Evolutionary conservation across 2,329 filamentous ascomycete species (phyloP), one percentile per base, ranked within the genome.

Genomic region (Diaporthe ampelina): DNA sequence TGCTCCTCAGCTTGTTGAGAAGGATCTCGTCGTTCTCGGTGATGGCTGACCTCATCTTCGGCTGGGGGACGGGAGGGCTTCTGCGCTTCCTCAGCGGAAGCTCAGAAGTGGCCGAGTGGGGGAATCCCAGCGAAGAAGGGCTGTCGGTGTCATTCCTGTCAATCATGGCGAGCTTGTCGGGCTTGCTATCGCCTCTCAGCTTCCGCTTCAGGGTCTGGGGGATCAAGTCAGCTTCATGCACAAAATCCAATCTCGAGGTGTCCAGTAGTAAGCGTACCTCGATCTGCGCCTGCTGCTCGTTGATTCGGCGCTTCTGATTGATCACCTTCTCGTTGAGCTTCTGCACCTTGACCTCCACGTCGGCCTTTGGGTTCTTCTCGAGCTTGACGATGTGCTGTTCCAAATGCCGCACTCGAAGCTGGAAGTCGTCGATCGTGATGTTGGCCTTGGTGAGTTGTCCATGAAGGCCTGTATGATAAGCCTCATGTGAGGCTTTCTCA

Each of bases 251-350:
- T 19, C 1, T 11, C 8, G 1, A 21, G 15, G n/a, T 5, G 5
- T 40, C n/a, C 10, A n/a, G 9, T 4, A 15, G 17, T 29, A 37
- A 61, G n/a, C 72, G 24, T 74, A 68, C 74, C 58, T 75, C 74
- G n/a, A 74, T 75, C 61, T 75, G 74, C 8, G 70, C 54, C 45
- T 74, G 72, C 61, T 75, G 74, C 67, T 75, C 74, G 21, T 63
- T 74, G 68, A 75, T 75, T 35, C 74, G 74, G n/a, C 72, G 72
- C 74, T 75, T 75, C 48, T 75, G 74, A 15, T 75, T 75, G 68
- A n/a, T 72, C 68, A 75, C 71, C 59, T 75, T 75, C 26, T 74
- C 74, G 10, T 26, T 45, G 37, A 74, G 52, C 52, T 72, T 74
- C 54, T 74, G 67, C 19, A 48, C 45, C 32, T 52, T 72, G 57